Evolutionary conservation across 306 rosid genomes (phyloP).

Genomic region (Gastrolobium bilobum): DNA sequence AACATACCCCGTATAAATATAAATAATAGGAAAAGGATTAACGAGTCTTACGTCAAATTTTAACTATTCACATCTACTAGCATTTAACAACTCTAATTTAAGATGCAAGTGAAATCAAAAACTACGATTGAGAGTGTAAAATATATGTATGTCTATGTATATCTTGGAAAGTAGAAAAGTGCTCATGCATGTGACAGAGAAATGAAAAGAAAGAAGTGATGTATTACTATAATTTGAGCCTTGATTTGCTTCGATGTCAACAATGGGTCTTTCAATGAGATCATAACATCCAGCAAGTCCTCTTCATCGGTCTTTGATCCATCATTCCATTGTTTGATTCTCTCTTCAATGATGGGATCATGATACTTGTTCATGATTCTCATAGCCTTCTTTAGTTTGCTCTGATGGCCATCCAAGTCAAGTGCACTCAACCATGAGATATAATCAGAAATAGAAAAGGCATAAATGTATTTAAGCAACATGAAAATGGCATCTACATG

Average conservation of each 20-base stretch:
- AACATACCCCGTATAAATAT: too few species aligned
- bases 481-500: constrained; percentile 34
- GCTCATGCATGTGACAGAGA: too few species aligned
- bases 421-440: constrained; percentile 7
- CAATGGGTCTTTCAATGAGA: constrained; percentile 39
- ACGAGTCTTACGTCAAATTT: too few species aligned
- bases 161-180: too few species aligned
- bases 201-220: not conserved
- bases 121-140: too few species aligned
- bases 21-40: too few species aligned
- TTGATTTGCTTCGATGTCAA: constrained; percentile 10
- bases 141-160: too few species aligned
- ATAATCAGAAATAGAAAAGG: constrained; percentile 45
- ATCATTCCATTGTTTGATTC: constrained; percentile 36
- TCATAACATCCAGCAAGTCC: constrained; percentile 51
- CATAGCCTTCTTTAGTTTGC: not conserved
- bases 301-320: constrained; percentile 39
- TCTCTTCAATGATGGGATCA: constrained; percentile 6
- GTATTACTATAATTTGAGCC: constrained; percentile 1
- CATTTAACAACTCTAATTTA: too few species aligned
- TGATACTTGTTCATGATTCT: constrained; percentile 24
- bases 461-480: not conserved
- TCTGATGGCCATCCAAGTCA: constrained; percentile 42
- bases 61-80: too few species aligned
- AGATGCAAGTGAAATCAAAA: too few species aligned